Evolutionary conservation across 164 flowering plant genomes (phyloP).

Genomic region (Macadamia integrifolia): DNA sequence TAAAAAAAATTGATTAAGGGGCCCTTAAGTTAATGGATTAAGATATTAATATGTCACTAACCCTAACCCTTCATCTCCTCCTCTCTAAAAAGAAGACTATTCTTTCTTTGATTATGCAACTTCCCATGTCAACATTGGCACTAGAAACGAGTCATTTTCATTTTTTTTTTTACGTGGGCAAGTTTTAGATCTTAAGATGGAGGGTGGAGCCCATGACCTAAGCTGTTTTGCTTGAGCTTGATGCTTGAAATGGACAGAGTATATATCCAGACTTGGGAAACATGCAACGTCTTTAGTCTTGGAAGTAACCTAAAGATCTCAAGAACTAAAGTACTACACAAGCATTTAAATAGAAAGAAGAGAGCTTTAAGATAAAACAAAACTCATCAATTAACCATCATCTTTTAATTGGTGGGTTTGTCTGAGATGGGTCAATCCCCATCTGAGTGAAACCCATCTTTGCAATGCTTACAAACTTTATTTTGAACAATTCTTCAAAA

Average conservation of each 20-base stretch:
- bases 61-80: constrained; percentile 7
- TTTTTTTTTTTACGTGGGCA: not conserved
- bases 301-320: constrained; percentile 2
- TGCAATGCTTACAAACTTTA: too few relatives aligned
- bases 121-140: constrained; percentile 20
- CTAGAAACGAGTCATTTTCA: constrained; percentile 8
- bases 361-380: too few relatives aligned
- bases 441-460: too few relatives aligned
- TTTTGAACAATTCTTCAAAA: too few relatives aligned
- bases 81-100: constrained; percentile 28
- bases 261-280: not conserved
- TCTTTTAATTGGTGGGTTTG: too few relatives aligned
- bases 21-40: constrained; percentile 19
- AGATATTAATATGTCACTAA: constrained; percentile 13
- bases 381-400: too few relatives aligned
- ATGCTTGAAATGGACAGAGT: constrained; percentile 1
- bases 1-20: constrained; percentile 27
- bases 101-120: constrained; percentile 17
- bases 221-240: constrained; percentile 4
- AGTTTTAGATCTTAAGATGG: not conserved
- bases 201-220: constrained; percentile 19
- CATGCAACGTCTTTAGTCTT: not conserved
- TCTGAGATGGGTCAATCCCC: too few relatives aligned
- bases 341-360: too few relatives aligned
- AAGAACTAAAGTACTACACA: not conserved